Percentiles rank a stretch among this genome's conserved stretches.
These are phyloP conservation scores for Emmonsiellopsis sp. DNA, from an alignment of 2,329 filamentous ascomycete species.

Conservation along the genomic window DNA sequence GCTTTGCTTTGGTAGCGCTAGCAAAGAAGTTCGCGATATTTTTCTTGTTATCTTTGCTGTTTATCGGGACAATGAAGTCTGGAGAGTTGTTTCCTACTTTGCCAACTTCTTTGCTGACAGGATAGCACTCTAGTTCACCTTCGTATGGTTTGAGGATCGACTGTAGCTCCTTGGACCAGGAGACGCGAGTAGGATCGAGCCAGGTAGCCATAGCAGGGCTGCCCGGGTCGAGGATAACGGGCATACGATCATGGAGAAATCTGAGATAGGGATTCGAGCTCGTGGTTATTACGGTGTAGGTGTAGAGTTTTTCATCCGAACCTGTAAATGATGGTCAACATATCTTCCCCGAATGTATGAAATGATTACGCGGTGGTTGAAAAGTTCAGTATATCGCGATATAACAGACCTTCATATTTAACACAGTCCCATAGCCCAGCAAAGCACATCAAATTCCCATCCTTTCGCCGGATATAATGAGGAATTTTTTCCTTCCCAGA, in stretches of 20 bases:
- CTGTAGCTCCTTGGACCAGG: constrained; percentile 75
- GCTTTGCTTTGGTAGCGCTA: constrained; percentile 38
- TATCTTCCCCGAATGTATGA: neutral
- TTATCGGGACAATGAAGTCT: constrained; percentile 70
- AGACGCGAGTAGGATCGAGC: constrained; percentile 63
- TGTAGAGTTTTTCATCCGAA: constrained; percentile 63
- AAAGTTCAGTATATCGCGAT: neutral
- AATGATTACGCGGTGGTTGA: neutral
- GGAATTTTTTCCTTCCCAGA: constrained; percentile 71
- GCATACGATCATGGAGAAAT: constrained; percentile 93
- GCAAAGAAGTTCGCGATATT: constrained; percentile 93
- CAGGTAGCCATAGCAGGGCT: constrained; percentile 62
- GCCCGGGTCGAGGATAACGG: constrained; percentile 74
- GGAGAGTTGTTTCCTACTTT: constrained; percentile 91
- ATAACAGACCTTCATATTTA: constrained; percentile 57
- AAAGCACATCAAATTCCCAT: constrained; percentile 77
- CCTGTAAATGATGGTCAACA: constrained; percentile 28
- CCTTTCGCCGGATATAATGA: constrained; percentile 72
- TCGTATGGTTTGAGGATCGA: constrained; percentile 67
- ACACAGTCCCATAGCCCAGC: constrained; percentile 90
- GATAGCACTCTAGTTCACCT: constrained; percentile 74
- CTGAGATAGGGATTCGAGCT: constrained; percentile 70
- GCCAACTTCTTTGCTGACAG: constrained; percentile 79
- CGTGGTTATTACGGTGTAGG: constrained; percentile 91
- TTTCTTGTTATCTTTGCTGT: constrained; percentile 78